A percentile compares a stretch with the other conserved stretches of the same genome.
Evolutionary conservation across 495 filamentous ascomycete genomes (phyloP).

Genomic region (Aspergillus cavernicola): DNA sequence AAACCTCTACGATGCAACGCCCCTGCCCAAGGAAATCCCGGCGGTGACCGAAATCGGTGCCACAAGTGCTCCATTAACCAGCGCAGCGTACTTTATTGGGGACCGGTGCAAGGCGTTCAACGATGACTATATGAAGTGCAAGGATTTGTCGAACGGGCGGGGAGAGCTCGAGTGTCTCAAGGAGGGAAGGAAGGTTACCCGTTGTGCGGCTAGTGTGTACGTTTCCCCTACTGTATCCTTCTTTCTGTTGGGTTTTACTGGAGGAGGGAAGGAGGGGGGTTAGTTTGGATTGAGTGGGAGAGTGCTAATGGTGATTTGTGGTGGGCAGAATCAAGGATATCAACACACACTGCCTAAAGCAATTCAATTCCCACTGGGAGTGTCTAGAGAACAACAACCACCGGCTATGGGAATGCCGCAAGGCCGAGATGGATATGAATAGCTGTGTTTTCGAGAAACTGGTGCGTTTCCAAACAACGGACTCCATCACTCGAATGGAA

Average conservation of each 20-base stretch:
- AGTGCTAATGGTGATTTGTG: not conserved
- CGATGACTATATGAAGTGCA: conserved; percentile 99
- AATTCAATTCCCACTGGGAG: conserved; percentile 91
- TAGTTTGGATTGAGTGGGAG: too few relatives aligned
- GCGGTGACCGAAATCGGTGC: conserved; percentile 86
- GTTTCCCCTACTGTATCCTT: conserved; percentile 39
- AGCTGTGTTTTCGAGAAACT: conserved; percentile 92
- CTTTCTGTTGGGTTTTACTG: not conserved
- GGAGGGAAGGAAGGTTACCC: conserved; percentile 92
- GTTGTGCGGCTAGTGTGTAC: conserved; percentile 95
- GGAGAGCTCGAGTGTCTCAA: conserved; percentile 93
- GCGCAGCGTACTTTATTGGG: conserved; percentile 96
- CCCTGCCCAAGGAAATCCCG: conserved; percentile 86
- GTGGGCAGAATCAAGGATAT: conserved; percentile 79
- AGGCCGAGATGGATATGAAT: conserved; percentile 75
- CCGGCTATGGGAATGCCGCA: conserved; percentile 86
- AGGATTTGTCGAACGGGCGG: conserved; percentile 79
- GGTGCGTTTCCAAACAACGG: too few relatives aligned
- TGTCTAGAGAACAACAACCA: conserved; percentile 98
- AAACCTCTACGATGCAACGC: conserved; percentile 91
- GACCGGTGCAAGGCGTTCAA: conserved; percentile 92
- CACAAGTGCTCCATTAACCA: conserved; percentile 84
- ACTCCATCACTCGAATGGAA: not conserved
- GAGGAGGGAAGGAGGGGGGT: not conserved
- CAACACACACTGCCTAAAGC: conserved; percentile 85